Base-by-base conservation (phyloP, 2,329 filamentous ascomycete species). In the Mycosphaerella sp. region DNA sequence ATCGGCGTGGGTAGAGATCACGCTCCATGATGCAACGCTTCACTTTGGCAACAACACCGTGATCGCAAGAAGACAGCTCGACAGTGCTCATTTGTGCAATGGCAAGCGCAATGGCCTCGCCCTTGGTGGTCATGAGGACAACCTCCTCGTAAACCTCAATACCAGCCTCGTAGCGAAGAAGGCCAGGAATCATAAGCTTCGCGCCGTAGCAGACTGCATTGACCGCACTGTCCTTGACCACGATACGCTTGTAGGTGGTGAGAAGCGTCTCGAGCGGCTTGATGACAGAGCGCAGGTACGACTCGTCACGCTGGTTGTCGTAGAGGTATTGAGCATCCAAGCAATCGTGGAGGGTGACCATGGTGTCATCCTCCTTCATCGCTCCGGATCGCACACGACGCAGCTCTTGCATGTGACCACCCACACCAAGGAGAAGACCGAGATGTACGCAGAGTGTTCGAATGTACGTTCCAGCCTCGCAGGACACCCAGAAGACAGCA, bases 1-100 rank as follows among this genome's bases (percentile, higher is more conserved):
- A 98, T 78, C 91, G 80, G 70, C 89, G 82, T 58, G 93, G 93
- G 80, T 98, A 98, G 53, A 97, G 79, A 70, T 97, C 93, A 65
- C 93, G 87, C 79, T 98, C 93, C 93, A 98, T 98, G 73, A 98
- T 98, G 73, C 90, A 95, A 65, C 93, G 86, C 85, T 98, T 98
- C 70, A 98, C 89, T 79, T 96, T 97, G 64, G 93, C 93, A 53
- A 97, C 91, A 53, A 96, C 89, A 64, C 93, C 93, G 73, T 98
- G 93, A 69, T 97, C 90, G 73, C 93, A 97, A 30, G 89, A 91
- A 27, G 89, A 89, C 73, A 98, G 87, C 75, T 97, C 93, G 53
- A 96, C 89, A 2, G 90, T 95, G 35, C 89, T 95, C 93, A 98
- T 98, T 72, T 95, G 88, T 14, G 93, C 89, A 65, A 96, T 95